Percentiles rank a stretch among this genome's conserved stretches.
Evolutionary conservation across 768 basidiomycete species (phyloP).

Genomic region (Scleroderma bovista): DNA sequence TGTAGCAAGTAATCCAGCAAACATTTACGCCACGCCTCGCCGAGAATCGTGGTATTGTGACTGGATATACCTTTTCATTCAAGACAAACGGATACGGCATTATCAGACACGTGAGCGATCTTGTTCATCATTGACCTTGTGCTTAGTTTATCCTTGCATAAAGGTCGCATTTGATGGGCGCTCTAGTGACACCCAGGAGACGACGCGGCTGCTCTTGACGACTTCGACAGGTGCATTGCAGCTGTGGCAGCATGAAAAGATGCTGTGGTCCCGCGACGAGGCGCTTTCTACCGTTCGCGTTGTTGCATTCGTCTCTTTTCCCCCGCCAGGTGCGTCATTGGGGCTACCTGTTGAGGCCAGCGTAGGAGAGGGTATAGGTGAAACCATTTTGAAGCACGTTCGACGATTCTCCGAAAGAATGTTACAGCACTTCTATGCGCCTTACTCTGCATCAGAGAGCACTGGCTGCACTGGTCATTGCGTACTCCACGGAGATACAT

Average conservation of each 20-base stretch:
- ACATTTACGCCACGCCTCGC: constrained; percentile 46
- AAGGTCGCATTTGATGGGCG: constrained; percentile 54
- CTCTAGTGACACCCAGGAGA: constrained; percentile 30
- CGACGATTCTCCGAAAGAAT: background rate
- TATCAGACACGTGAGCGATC: constrained; percentile 53
- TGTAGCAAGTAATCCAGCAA: constrained; percentile 50
- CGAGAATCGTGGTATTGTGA: constrained; percentile 41
- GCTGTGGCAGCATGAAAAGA: constrained; percentile 56
- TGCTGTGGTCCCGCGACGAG: constrained; percentile 81
- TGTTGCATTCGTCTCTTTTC: constrained; percentile 74
- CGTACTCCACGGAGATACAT: constrained; percentile 60
- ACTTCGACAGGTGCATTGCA: constrained; percentile 77
- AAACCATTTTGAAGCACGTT: background rate
- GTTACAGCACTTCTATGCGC: constrained; percentile 26
- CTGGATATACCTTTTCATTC: constrained; percentile 58
- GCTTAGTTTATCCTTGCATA: constrained; percentile 1
- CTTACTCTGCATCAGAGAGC: constrained; percentile 11
- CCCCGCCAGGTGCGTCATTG: constrained; percentile 37
- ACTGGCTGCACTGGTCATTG: constrained; percentile 25
- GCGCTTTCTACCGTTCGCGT: constrained; percentile 57
- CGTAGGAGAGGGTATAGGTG: too few relatives aligned
- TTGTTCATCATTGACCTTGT: constrained; percentile 11
- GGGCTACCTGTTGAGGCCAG: background rate
- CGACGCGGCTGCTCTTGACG: constrained; percentile 47
- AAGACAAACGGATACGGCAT: constrained; percentile 61